A percentile compares a stretch with the other conserved stretches of the same genome.
Conservation (phyloP, 805 yeast species). For the Metschnikowia gelsemii region DNA sequence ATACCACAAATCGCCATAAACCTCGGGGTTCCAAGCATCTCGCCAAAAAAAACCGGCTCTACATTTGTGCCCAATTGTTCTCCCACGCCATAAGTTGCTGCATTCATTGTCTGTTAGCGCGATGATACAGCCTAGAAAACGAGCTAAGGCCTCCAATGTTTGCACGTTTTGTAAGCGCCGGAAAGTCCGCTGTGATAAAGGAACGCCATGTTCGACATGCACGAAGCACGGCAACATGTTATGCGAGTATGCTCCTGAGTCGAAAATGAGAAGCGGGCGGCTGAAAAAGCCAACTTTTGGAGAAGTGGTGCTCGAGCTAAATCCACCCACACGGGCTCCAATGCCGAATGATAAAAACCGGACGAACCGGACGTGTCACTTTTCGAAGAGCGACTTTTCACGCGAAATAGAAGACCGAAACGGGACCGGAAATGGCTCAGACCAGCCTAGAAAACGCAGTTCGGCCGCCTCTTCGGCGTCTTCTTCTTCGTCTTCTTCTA, state of each 20-base stretch:
- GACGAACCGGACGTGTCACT: no score
- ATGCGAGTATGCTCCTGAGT: constrained; percentile 30
- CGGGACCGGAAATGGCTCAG: neutral
- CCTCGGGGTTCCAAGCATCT: no score
- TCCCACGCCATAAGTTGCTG: no score
- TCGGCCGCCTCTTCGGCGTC: neutral
- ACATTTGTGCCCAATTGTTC: no score
- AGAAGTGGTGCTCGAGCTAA: constrained; percentile 11
- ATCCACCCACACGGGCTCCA: no score
- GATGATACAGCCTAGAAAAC: constrained; percentile 8
- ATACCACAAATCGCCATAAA: no score
- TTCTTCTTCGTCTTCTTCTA: constrained; percentile 1
- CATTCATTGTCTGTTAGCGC: no score
- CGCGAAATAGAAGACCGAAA: no score
- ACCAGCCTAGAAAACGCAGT: neutral
- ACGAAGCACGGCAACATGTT: constrained; percentile 25
- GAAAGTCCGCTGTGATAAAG: constrained; percentile 26
- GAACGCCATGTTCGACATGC: constrained; percentile 32
- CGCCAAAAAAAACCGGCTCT: no score
- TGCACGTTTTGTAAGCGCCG: constrained; percentile 25
- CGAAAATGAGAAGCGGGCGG: constrained; percentile 1
- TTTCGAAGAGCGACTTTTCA: no score
- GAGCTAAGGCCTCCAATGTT: constrained; percentile 18
- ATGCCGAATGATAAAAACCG: no score
- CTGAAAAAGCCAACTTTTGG: constrained; percentile 9